Evolutionary conservation across 352 stramenopile species (phyloP), one percentile per base, ranked within the genome.

Genomic region (Salisapilia sapeloensis): DNA sequence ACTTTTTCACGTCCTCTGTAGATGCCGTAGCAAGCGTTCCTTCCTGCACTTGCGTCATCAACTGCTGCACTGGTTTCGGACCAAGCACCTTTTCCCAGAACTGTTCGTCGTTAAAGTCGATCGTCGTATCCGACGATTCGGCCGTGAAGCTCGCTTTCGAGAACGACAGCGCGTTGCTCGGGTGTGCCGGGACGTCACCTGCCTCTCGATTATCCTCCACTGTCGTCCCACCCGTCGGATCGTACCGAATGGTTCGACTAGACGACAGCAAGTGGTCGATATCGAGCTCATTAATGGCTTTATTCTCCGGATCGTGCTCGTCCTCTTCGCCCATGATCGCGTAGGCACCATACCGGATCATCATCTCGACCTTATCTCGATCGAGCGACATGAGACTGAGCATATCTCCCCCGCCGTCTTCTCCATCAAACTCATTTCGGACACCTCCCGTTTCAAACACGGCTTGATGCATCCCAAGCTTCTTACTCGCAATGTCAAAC

Each of bases 401-500:
- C 67, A 89, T 92, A 45, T 85, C 90, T 19, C 77, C 61, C 20
- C 85, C 79, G 49, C 86, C 85, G 33, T 97, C 84, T 38, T 96
- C 84, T 41, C 92, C 81, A 29, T 93, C 85, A 45, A 97, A 97
- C 32, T 92, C 77, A 26, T 92, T 92, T 12, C 76, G 74, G 22
- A 92, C 74, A 42, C 76, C 76, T 29, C 78, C 74, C 17, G 92
- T 97, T 36, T 96, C 95, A 17, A 99, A 89, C 13, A 99, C 87
- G 21, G 94, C 95, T 42, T 98, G 93, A 53, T 99, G 93, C 48
- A 99, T 90, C 7, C 94, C 95, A 5, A 99, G 67, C 53, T 99
- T 99, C 53, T 96, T 97, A 15, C 76, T 96, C 10, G 95, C 95
- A 42, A 97, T 93, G 37, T 98, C 93, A 66, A 99, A 98, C 91